Base-by-base conservation (phyloP, 345 rosid genomes). In the Gossypium ekmanianum region DNA sequence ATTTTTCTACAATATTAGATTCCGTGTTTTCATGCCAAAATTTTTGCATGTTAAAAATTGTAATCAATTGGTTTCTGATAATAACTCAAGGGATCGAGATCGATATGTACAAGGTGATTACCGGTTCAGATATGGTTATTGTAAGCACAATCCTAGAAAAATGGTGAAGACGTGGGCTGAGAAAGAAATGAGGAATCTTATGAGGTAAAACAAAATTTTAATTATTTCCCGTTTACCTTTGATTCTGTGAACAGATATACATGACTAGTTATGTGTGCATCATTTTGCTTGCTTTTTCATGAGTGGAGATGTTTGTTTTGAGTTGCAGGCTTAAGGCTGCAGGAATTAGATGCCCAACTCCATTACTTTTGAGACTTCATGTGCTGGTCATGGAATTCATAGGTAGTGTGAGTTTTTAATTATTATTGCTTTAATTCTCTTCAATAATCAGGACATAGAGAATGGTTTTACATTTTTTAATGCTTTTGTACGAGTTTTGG, bases 111-210 rank as follows among this genome's bases (percentile, higher is more conserved):
- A 91, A 85, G 98, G 98, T 80, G 98, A 92, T 81, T 94, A 86
- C 80, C 94, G 98, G 44, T 94, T 94, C 81, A 89, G 98, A 84
- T 68, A 88, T 85, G 98, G 97, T 16, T 94, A 94, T 79, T 88
- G 96, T 85, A 89, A 90, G 81, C 98, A 94, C 80, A 94, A 94
- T 83, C 97, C 97, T 2, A 87, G 98, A 71, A 92, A 94, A 87
- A 94, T 94, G 98, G 98, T 94, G 27, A 88, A 92, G 81, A 94
- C 93, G 0, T 94, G 98, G 98, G 98, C 98, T 79, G 98, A 94
- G 81, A 94, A 94, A 76, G 98, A 94, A 87, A 87, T 90, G 87
- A 88, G 98, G 82, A 94, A 94, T 86, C 98, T 92, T 71, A 75
- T 88, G 88, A 92, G 98, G 98, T 89, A 78, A 78, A 34, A 16